Evolutionary conservation across 805 yeast species (phyloP).

Genomic region (Monosporozyma solicola): DNA sequence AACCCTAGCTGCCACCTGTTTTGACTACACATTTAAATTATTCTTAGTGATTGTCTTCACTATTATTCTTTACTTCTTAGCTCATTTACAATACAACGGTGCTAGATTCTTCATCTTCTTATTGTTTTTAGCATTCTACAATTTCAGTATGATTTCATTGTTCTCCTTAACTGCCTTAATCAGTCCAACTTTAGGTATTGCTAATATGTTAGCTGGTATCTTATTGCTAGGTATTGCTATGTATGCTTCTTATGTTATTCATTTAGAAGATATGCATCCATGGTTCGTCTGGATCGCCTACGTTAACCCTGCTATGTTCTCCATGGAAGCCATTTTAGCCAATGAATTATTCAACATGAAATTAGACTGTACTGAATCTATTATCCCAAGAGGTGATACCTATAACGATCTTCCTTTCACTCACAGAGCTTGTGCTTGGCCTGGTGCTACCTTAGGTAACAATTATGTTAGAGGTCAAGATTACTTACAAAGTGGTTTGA

Average conservation of each 20-base stretch:
- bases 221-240: slow-evolving; percentile 40
- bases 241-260: slow-evolving; percentile 62
- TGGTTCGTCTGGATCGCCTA: slow-evolving; percentile 67
- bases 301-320: slow-evolving; percentile 47
- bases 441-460: slow-evolving; percentile 53
- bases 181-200: slow-evolving; percentile 42
- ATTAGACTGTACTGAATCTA: slow-evolving; percentile 44
- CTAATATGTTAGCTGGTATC: slow-evolving; percentile 53
- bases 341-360: slow-evolving; percentile 54
- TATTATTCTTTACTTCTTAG: slow-evolving; percentile 46
- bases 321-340: slow-evolving; percentile 54
- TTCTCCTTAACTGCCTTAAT: slow-evolving; percentile 48
- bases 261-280: slow-evolving; percentile 50
- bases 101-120: slow-evolving; percentile 45
- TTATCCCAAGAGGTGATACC: slow-evolving; percentile 52
- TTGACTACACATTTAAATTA: slow-evolving; percentile 52
- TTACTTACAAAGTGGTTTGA: slow-evolving; percentile 40
- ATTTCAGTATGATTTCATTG: slow-evolving; percentile 41
- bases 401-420: slow-evolving; percentile 34
- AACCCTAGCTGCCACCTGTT: slow-evolving; percentile 48
- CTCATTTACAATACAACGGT: slow-evolving; percentile 38
- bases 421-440: slow-evolving; percentile 46
- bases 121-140: slow-evolving; percentile 35
- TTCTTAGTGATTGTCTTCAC: slow-evolving; percentile 36
- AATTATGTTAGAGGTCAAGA: slow-evolving; percentile 45